These are phyloP conservation scores for Solanum hybrid DNA, from an alignment of 305 asterid genomes.

Conservation along the genomic window DNA sequence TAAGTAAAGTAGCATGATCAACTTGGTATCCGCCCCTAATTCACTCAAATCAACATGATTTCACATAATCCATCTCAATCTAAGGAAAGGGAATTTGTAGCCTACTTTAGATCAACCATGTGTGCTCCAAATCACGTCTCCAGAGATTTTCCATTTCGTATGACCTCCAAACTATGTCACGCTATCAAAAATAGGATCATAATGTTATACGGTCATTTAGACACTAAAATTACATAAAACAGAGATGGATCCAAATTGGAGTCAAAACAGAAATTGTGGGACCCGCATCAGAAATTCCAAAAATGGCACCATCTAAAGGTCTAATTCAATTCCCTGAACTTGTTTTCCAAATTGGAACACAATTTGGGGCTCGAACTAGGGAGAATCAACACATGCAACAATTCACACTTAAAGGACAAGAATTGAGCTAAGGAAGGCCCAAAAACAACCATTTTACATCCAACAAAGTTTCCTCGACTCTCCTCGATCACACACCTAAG, in stretches of 20 bases:
- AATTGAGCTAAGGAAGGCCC: not conserved
- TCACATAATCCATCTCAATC: not conserved
- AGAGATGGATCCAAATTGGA: no score
- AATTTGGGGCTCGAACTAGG: not conserved
- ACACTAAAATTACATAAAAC: not conserved
- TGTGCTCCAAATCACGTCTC: not conserved
- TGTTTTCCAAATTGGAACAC: no score
- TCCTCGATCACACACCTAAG: not conserved
- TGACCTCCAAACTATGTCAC: not conserved
- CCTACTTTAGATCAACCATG: not conserved
- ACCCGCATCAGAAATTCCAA: not conserved
- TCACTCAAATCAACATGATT: not conserved
- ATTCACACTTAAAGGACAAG: not conserved
- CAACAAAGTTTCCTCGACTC: not conserved
- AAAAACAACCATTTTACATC: not conserved
- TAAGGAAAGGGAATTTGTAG: not conserved
- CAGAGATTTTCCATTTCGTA: not conserved
- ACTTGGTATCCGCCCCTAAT: not conserved
- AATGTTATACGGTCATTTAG: not conserved
- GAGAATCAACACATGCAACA: no score
- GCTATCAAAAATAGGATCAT: not conserved
- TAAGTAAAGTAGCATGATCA: not conserved
- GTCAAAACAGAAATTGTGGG: not conserved
- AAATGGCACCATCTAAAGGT: not conserved
- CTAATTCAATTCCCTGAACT: not conserved